Evolutionary conservation across 2,329 filamentous ascomycete genomes (phyloP).

Genomic region (Curvularia hawaiiensis): DNA sequence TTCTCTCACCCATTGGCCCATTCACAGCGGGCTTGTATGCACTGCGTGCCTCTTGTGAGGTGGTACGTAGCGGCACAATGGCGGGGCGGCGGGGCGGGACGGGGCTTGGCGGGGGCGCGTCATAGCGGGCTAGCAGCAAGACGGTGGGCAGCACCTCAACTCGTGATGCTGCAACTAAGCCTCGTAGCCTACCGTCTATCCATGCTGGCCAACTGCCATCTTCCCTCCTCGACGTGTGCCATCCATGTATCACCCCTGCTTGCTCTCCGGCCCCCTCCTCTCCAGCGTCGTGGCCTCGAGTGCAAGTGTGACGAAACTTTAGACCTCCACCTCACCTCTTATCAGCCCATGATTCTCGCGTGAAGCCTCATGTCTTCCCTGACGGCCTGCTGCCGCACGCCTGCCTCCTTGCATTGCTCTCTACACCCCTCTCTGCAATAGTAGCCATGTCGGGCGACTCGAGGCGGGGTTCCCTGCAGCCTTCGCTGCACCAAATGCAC

Average conservation of each 20-base stretch:
- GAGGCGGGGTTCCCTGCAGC: constrained; percentile 27
- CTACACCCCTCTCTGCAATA: constrained; percentile 4
- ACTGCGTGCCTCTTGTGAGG: background rate
- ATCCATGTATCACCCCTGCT: background rate
- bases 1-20: background rate
- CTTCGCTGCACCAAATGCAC: constrained; percentile 80
- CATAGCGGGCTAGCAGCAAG: constrained; percentile 13
- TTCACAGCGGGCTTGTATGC: too few species aligned
- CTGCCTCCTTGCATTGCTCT: constrained; percentile 5
- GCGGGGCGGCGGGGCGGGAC: background rate
- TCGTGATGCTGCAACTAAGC: constrained; percentile 7
- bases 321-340: constrained; percentile 2
- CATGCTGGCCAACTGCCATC: constrained; percentile 5
- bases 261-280: background rate
- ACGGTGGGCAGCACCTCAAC: constrained; percentile 3
- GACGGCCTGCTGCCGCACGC: constrained; percentile 13
- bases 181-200: constrained; percentile 13
- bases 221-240: background rate
- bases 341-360: constrained; percentile 9
- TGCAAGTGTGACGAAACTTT: constrained; percentile 7
- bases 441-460: constrained; percentile 37
- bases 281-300: background rate
- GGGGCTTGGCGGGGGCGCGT: constrained; percentile 17
- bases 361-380: constrained; percentile 31
- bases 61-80: background rate